phyloP scores from a whole-genome alignment of 495 filamentous ascomycete species.

The Coniosporium apollinis region DNA sequence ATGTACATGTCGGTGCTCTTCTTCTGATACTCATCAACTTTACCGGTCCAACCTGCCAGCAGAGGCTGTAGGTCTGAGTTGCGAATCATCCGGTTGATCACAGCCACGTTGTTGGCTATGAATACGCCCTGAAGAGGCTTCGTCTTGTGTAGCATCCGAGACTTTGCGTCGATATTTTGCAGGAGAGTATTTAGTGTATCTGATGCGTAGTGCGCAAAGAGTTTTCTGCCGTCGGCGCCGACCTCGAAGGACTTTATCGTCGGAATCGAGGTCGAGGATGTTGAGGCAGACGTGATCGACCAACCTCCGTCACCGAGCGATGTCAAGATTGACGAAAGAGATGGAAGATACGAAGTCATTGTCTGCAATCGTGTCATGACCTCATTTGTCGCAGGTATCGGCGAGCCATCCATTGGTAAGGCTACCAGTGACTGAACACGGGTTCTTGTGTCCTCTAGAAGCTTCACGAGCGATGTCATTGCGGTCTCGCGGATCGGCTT shows the following conservation, averaged over 20 bases:
- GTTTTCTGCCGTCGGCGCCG: slow-evolving; percentile 70
- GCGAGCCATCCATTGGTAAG: slow-evolving; percentile 64
- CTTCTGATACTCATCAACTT: slow-evolving; percentile 74
- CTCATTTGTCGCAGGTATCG: slow-evolving; percentile 62
- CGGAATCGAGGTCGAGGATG: slow-evolving; percentile 44
- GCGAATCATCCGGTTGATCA: slow-evolving; percentile 73
- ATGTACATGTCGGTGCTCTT: slow-evolving; percentile 67
- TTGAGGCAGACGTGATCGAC: slow-evolving; percentile 33
- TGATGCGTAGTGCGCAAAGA: slow-evolving; percentile 73
- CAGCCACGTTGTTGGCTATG: slow-evolving; percentile 71
- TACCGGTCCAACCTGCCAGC: slow-evolving; percentile 36
- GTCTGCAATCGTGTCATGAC: slow-evolving; percentile 76
- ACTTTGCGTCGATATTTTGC: slow-evolving; percentile 57
- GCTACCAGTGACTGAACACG: slow-evolving; percentile 40
- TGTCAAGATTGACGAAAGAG: slow-evolving; percentile 75
- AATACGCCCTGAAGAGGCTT: slow-evolving; percentile 75
- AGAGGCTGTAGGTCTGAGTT: slow-evolving; percentile 61
- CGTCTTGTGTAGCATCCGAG: slow-evolving; percentile 54
- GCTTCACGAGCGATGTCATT: slow-evolving; percentile 64
- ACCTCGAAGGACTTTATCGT: slow-evolving; percentile 68
- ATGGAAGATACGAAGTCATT: slow-evolving; percentile 74
- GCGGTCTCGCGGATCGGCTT: slow-evolving; percentile 84
- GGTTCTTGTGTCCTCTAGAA: slow-evolving; percentile 74
- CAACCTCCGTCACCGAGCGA: slow-evolving; percentile 89
- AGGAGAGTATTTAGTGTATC: slow-evolving; percentile 77